Evolutionary conservation across 2,329 filamentous ascomycete species (phyloP), one percentile per base, ranked within the genome.

Genomic region (Pestalotiopsis sp.): DNA sequence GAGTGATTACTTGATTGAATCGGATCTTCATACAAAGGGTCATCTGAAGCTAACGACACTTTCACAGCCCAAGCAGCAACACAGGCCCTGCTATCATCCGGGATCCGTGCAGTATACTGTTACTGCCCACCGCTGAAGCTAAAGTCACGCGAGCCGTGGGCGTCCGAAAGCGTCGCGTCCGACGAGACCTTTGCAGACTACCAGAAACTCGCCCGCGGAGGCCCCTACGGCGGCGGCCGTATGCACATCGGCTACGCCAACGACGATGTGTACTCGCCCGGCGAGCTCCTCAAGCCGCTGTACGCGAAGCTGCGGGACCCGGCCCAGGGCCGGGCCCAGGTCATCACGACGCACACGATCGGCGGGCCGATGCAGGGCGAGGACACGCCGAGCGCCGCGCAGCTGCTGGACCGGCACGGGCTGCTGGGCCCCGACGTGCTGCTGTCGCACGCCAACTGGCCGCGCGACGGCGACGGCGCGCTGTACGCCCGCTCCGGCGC

Each of bases 91-190:
- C 73, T 79, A 3, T 75, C 81, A 11, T 83, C 83, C 1, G 84
- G 84, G 2, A 80, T 86, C 20, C 80, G 85, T 4, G 81, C 82
- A 7, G 75, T 85, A 5, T 86, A 82, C 73, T 81, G 80, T 68
- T 83, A 82, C 69, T 78, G 77, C 11, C 80, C 80, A 1, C 78
- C 77, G 1, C 72, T 74, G 31, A 73, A 73, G 1, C 69, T 80
- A 4, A 73, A 74, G 20, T 74, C 76, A 14, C 79, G 76, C 75
- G 70, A 72, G 4, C 77, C 80, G 0, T 72, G 78, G 25, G 62
- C 69, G 1, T 25, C 76, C 0, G 67, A 75, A 1, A 70, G 73
- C 5, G 74, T 80, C 27, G 27, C 75, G 7, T 74, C 77, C 3
- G 74, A 78, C n/a, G 80, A 81, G 77, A 78, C 80, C 1, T 73